Base-by-base conservation (phyloP, 352 stramenopile genomes). In the Pythium folliculosum region DNA sequence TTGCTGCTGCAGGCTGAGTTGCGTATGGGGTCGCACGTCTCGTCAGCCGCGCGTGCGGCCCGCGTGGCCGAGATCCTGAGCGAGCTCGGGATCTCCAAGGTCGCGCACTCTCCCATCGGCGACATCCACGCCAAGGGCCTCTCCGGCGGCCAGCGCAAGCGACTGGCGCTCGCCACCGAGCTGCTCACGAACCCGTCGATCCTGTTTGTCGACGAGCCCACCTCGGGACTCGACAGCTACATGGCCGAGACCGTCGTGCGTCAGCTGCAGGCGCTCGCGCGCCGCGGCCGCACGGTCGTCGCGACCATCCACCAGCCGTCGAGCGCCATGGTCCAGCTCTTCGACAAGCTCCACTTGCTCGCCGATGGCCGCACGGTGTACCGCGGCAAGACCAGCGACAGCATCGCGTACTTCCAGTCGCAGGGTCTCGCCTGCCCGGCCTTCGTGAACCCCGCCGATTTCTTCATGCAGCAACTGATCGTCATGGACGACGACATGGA, bases 121-220 rank as follows among this genome's bases (percentile, higher is more conserved):
- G 78, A 72, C 4, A 54, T 63, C 0, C 43, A 72, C 19, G 1
- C 44, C n/a, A 37, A 37, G 10, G 63, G 63, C 25, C 49, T 66
- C 53, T 63, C 55, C 8, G 45, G 54, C 5, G 54, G 47, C 17
- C 16, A 70, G 48, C 75, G 77, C 37, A 97, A 97, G 73, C 75
- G 90, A 1, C 79, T 97, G 5, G 80, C 84, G 14, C 77, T 97
- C 38, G 91, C 84, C 0, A 94, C 91, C 32, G 85, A 94, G 63
- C 57, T 97, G 5, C 69, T 97, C 12, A 79, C 66, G 0, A 82
- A 93, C 58, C 89, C 90, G 19, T 89, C 89, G 52, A 63, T 96
- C 4, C 47, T 98, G 43, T 80, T 97, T 22, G 72, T 93, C 17
- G 91, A 98, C 55, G 90, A 97, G 65, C 87, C 90, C 5, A 95